Percentiles rank a stretch among this genome's conserved stretches.
These are phyloP conservation scores for Zygoascus sp. DNA, from an alignment of 1,139 yeast genomes.

Conservation along the genomic window DNA sequence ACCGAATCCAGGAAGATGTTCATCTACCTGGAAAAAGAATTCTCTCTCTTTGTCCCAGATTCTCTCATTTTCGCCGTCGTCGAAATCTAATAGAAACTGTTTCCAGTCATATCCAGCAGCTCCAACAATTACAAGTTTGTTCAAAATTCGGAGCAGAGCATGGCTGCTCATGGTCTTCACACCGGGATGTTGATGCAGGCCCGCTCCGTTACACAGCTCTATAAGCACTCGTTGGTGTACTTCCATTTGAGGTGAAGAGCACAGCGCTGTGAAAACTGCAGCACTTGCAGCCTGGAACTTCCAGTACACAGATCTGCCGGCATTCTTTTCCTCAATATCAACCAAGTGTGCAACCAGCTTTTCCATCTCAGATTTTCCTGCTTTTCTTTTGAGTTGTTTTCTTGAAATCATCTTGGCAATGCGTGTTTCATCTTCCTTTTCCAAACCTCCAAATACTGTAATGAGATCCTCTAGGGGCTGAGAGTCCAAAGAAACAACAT, in stretches of 20 bases:
- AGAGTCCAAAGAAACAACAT: conserved; percentile 19
- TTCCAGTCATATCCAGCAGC: conserved; percentile 46
- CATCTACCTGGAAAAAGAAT: conserved; percentile 43
- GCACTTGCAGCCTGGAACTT: conserved; percentile 55
- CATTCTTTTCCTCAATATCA: conserved; percentile 8
- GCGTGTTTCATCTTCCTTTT: conserved; percentile 37
- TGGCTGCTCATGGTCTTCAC: conserved; percentile 60
- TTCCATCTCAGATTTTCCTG: conserved; percentile 22
- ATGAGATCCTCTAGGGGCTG: conserved; percentile 43
- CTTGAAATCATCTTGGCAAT: conserved; percentile 53
- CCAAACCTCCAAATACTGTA: conserved; percentile 42
- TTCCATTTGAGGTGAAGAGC: conserved; percentile 35
- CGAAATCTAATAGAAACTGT: conserved; percentile 22
- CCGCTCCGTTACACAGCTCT: conserved; percentile 49
- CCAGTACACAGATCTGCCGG: conserved; percentile 52
- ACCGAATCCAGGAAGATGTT: conserved; percentile 34
- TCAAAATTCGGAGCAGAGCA: conserved; percentile 55
- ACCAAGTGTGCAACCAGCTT: conserved; percentile 18
- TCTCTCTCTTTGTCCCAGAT: conserved; percentile 4
- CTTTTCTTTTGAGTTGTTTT: conserved; percentile 40
- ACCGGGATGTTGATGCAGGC: conserved; percentile 65
- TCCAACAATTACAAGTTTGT: conserved; percentile 50
- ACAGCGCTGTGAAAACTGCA: conserved; percentile 21
- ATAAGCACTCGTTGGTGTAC: conserved; percentile 44
- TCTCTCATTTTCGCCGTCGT: conserved; percentile 33